Conservation (phyloP, 2,329 filamentous ascomycete species). For the Hypoxylon sp. region DNA sequence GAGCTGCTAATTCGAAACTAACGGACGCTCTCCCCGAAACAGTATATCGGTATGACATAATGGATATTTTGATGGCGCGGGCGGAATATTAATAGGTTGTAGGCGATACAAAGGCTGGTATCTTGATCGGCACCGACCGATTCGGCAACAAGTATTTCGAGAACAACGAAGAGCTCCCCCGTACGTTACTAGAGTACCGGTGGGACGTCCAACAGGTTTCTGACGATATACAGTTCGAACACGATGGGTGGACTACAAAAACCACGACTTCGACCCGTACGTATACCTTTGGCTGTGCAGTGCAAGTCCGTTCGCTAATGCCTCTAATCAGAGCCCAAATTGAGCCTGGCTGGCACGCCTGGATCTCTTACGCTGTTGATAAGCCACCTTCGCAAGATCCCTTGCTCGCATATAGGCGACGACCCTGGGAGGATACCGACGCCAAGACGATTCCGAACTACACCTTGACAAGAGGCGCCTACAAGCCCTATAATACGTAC, state of each 20-base stretch:
- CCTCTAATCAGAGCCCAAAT: conserved; percentile 75
- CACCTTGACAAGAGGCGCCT: conserved; percentile 83
- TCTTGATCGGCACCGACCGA: conserved; percentile 85
- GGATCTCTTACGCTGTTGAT: conserved; percentile 95
- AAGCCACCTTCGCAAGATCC: conserved; percentile 85
- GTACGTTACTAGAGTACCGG: conserved; percentile 66
- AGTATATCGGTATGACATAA: conserved; percentile 69
- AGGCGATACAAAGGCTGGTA: conserved; percentile 98
- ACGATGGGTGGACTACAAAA: conserved; percentile 97
- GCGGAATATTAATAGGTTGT: conserved; percentile 41
- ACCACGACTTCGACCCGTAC: conserved; percentile 84
- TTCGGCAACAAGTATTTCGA: conserved; percentile 99
- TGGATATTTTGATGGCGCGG: background rate
- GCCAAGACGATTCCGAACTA: conserved; percentile 79
- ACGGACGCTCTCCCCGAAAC: conserved; percentile 49
- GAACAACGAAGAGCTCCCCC: conserved; percentile 92
- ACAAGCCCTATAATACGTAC: conserved; percentile 95
- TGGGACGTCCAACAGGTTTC: background rate
- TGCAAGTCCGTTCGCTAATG: conserved; percentile 29
- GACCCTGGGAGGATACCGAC: conserved; percentile 82
- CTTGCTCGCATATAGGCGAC: conserved; percentile 75
- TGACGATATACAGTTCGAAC: conserved; percentile 78
- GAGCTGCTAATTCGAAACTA: conserved; percentile 47
- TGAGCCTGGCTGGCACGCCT: conserved; percentile 97
- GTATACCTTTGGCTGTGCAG: conserved; percentile 46